Evolutionary conservation across 2,329 filamentous ascomycete genomes (phyloP), one percentile per base, ranked within the genome.

Genomic region (Aspergillus ibericus): DNA sequence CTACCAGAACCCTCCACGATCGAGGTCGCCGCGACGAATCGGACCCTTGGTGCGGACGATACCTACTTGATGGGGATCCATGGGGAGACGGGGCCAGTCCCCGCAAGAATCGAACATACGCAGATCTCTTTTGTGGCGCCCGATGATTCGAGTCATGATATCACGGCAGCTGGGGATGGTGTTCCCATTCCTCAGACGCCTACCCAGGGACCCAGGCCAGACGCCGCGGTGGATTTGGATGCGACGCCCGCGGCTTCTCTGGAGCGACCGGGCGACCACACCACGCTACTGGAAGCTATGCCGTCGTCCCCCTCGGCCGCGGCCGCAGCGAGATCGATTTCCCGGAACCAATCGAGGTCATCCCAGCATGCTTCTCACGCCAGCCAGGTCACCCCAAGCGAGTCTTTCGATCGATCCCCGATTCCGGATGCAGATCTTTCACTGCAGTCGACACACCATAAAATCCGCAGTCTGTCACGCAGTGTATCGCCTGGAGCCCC

Each of bases 1-100:
- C 61, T 87, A 46, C 85, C 84, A 0, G 84, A 86, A 47, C 75
- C 78, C 1, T 81, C 81, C 2, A 74, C 76, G 2, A 71, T 81
- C 20, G 74, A 75, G 16, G 67, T 77, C 34, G 68, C 68, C 40
- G 57, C 67, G 56, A 58, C 59, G 35, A 65, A 71, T 16, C 62
- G 64, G 12, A 64, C 61, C 18, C 56, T 64, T 15, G 75, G 76
- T 42, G 69, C 66, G 10, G 78, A 80, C 59, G 78, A 81, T 68
- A 80, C 78, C 5, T 78, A 76, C 57, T 58, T 78, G 50, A 75
- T 79, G 56, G 77, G 77, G 7, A 66, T 77, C 16, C 56, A 70
- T 8, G 68, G 65, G 48, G 67, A 68, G 35, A 59, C 68, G 32
- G 62, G 58, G 50, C 58, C 61, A 5, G 58, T 61, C 35, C 48